Base-by-base conservation (phyloP, 371 early-diverging fungal genomes). In the Rhizopus microsporus region DNA sequence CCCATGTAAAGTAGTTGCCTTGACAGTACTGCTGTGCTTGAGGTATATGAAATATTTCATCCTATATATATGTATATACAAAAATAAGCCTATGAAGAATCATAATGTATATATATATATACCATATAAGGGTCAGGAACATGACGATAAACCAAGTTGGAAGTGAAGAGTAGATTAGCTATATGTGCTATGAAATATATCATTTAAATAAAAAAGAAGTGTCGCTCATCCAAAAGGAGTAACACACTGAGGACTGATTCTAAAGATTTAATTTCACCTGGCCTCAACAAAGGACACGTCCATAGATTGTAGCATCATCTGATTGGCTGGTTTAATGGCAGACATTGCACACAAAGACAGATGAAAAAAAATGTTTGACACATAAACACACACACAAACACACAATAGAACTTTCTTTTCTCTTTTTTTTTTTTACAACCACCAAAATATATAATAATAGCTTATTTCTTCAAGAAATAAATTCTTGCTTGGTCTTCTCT, bases 31-130 rank as follows among this genome's bases (percentile, higher is more conserved):
- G 78, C 63, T 92, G 92, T 9, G 95, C 94, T 70, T 97, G 96
- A 16, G 90, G 90, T 30, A 94, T 70, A 68, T 98, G 98, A 78
- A 97, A 98, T 33, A 89, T 80, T 76, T 98, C 98, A 73, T 96
- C 97, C 97, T 89, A 62, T 45, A 16, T 45, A 16, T 34, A 29
- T 35, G 8, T 12, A 31, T 47, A 33, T 16, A 10, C 31, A 6
- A 4, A n/a, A 9, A 12, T 37, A 17, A 9, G 33, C 7, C 30
- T 12, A 15, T 32, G 37, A 37, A 5, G 12, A 17, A 38, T 5
- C 4, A 8, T 17, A 15, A 8, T 9, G 17, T 40, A 33, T 17
- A 7, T 9, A 7, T 17, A n/a, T 13, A 40, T 23, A 33, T 71
- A 87, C 87, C 87, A 87, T 85, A 74, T 87, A 87, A 7, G 87